phyloP scores from a whole-genome alignment of 1,139 yeast species.

The Tardiomyces depauwii region DNA sequence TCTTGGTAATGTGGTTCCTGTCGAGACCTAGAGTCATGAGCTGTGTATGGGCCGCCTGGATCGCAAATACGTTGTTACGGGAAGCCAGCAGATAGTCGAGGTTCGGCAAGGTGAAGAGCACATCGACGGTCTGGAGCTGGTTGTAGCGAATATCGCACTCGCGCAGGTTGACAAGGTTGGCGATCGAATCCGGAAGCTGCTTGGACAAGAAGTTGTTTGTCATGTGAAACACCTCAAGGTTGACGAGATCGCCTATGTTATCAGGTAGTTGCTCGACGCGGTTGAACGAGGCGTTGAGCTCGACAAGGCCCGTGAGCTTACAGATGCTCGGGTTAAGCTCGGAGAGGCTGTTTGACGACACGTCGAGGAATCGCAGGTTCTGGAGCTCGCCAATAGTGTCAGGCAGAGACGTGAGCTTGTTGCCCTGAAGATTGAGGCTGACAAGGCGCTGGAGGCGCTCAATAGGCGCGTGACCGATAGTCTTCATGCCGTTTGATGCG shows the following conservation, averaged over 20 bases:
- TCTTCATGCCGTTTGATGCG: conserved; percentile 25
- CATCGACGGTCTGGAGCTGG: conserved; percentile 50
- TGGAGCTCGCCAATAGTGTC: conserved; percentile 44
- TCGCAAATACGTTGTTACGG: conserved; percentile 65
- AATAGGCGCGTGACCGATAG: conserved; percentile 22
- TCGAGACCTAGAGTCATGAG: conserved; percentile 37
- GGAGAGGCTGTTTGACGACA: conserved; percentile 71
- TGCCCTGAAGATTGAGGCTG: conserved; percentile 43
- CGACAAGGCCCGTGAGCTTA: conserved; percentile 45
- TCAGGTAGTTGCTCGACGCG: conserved; percentile 50
- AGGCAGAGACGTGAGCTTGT: conserved; percentile 61
- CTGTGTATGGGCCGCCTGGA: conserved; percentile 33
- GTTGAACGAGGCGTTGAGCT: conserved; percentile 77
- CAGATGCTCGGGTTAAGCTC: conserved; percentile 62
- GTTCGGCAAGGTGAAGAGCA: conserved; percentile 51
- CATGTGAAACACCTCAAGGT: conserved; percentile 57
- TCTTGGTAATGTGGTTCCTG: conserved; percentile 73
- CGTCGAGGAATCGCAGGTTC: conserved; percentile 49
- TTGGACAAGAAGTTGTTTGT: conserved; percentile 63
- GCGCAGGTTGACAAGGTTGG: conserved; percentile 44
- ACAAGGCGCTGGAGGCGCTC: conserved; percentile 17
- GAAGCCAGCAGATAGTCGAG: conserved; percentile 67
- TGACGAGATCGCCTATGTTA: conserved; percentile 46
- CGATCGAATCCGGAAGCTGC: conserved; percentile 43
- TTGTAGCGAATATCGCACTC: conserved; percentile 76